A percentile compares a stretch with the other conserved stretches of the same genome.
phyloP scores from a whole-genome alignment of 2,329 filamentous ascomycete genomes.

The Aspergillus sp. region DNA sequence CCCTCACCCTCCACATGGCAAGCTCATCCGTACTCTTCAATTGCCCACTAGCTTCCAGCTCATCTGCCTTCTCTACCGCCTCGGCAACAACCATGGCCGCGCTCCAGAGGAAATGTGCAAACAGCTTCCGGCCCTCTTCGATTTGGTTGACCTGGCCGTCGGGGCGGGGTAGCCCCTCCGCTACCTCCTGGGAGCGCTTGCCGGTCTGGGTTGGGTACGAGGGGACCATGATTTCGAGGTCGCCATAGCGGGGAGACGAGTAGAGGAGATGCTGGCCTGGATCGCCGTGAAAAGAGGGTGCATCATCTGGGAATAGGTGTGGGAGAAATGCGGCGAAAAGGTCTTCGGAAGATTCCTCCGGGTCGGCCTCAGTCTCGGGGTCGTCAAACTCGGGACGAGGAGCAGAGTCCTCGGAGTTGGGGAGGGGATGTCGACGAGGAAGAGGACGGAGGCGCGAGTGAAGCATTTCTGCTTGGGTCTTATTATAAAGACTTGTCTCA shows the following conservation, averaged over 20 bases:
- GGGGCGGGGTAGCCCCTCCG: constrained; percentile 11
- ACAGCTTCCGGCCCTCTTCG: constrained; percentile 54
- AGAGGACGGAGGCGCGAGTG: constrained; percentile 34
- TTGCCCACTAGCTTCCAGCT: constrained; percentile 4
- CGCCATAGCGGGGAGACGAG: constrained; percentile 43
- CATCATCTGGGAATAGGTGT: constrained; percentile 58
- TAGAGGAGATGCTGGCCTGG: constrained; percentile 55
- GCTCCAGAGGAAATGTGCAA: constrained; percentile 64
- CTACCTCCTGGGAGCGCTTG: constrained; percentile 21
- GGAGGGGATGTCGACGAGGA: not conserved
- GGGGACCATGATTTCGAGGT: constrained; percentile 44
- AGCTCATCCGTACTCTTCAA: constrained; percentile 17
- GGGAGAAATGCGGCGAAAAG: constrained; percentile 57
- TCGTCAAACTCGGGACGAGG: constrained; percentile 22
- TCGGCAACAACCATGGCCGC: constrained; percentile 49
- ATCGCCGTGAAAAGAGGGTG: constrained; percentile 56
- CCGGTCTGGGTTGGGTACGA: constrained; percentile 44
- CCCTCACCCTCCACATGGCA: constrained; percentile 47
- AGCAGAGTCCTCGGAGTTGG: constrained; percentile 7
- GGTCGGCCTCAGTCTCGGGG: constrained; percentile 17
- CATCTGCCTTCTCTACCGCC: constrained; percentile 39
- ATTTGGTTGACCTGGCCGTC: constrained; percentile 21
- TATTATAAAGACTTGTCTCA: not conserved
- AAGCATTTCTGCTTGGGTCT: constrained; percentile 26
- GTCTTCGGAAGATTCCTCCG: constrained; percentile 48